Conservation (phyloP, 805 yeast species). For the Candida oleophila region DNA sequence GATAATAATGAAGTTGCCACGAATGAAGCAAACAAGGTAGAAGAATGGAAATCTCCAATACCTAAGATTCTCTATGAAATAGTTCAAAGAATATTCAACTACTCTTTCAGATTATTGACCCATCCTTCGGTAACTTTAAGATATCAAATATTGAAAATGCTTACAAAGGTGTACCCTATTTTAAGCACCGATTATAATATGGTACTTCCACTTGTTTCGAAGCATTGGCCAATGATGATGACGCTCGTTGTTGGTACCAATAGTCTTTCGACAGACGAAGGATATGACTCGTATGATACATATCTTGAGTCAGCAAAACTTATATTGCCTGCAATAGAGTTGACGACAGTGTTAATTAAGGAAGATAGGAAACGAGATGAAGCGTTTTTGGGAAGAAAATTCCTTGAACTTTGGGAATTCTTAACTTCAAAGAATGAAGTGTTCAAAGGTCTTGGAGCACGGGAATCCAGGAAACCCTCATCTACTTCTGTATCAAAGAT, state of each 20-base stretch:
- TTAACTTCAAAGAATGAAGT: neutral
- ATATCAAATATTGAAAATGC: slow-evolving; percentile 53
- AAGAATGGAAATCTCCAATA: slow-evolving; percentile 64
- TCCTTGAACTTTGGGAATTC: slow-evolving; percentile 45
- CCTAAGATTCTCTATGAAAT: slow-evolving; percentile 60
- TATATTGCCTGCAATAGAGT: slow-evolving; percentile 26
- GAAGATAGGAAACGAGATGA: slow-evolving; percentile 39
- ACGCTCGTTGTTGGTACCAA: slow-evolving; percentile 18
- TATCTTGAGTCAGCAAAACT: slow-evolving; percentile 15
- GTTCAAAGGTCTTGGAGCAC: neutral
- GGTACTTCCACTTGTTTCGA: slow-evolving; percentile 31
- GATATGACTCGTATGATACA: neutral
- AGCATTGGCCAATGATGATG: slow-evolving; percentile 32
- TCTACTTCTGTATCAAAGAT: slow-evolving; percentile 7
- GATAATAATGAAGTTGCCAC: slow-evolving; percentile 24
- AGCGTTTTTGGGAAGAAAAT: slow-evolving; percentile 46
- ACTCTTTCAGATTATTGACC: slow-evolving; percentile 68
- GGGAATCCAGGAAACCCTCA: neutral
- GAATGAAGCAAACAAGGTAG: slow-evolving; percentile 12
- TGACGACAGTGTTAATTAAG: slow-evolving; percentile 24
- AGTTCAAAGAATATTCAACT: slow-evolving; percentile 59
- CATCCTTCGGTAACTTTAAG: slow-evolving; percentile 62
- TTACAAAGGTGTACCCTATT: slow-evolving; percentile 29
- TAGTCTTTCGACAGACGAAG: slow-evolving; percentile 12
- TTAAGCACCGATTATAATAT: slow-evolving; percentile 29